Evolutionary conservation across 2,329 filamentous ascomycete genomes (phyloP), one percentile per base, ranked within the genome.

Genomic region (Fusarium mexicanum): DNA sequence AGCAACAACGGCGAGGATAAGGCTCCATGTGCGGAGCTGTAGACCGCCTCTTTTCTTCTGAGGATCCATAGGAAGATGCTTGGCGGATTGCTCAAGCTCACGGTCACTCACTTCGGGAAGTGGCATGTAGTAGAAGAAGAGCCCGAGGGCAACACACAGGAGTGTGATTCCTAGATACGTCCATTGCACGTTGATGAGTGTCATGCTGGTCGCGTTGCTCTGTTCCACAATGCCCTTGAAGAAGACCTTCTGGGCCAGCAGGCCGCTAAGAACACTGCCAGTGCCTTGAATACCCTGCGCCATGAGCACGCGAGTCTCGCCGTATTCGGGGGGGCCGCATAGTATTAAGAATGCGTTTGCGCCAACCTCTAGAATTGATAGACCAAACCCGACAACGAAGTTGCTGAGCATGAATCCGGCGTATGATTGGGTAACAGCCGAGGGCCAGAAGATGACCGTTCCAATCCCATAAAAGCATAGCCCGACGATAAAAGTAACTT

Each of bases 401-500:
- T 87, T 91, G 76, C 88, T 91, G 55, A 93, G 89, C 81, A 94
- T 91, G 82, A 96, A 96, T 5, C 94, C 94, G 22, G 91, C 89
- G 75, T 93, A 96, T 5, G 92, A 94, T 50, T 88, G 87, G 67
- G 94, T 88, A 16, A 95, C 89, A 13, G 92, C 92, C 4, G 91
- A 92, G 0, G 94, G 94, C 94, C 93, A 96, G 83, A 96, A 95
- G 83, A 95, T 94, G 72, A 96, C 90, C n/a, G 93, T 94, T 4
- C 92, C 92, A 10, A 90, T 86, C 4, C 92, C 92, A 79, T 95
- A 96, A 61, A 96, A 91, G 73, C 87, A 88, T 8, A 96, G 85
- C 2, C 94, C 94, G 35, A 91, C 86, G 68, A 96, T 95, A 76
- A 96, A 95, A 1, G 93, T 94, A 47, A 90, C 90, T 74, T 94